phyloP scores from a whole-genome alignment of 2,329 filamentous ascomycete species.

The Xylaria sp. region DNA sequence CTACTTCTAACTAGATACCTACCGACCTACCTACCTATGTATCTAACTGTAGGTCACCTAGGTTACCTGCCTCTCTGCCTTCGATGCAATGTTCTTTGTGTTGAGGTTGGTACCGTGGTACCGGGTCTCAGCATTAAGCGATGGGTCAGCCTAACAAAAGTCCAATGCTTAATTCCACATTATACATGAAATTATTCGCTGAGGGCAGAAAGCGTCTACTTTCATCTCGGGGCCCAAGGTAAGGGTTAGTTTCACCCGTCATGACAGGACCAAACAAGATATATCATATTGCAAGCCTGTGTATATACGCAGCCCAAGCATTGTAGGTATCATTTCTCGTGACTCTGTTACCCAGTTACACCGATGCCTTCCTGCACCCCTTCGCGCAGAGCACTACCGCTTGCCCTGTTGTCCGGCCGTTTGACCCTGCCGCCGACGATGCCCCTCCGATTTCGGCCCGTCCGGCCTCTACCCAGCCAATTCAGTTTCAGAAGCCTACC shows the following conservation, averaged over 20 bases:
- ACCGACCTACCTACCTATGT: no score
- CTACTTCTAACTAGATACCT: neutral
- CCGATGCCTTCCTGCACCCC: constrained; percentile 46
- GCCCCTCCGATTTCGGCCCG: constrained; percentile 87
- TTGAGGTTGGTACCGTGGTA: no score
- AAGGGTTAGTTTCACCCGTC: neutral
- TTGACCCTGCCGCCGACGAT: constrained; percentile 79
- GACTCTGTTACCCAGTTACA: constrained; percentile 40
- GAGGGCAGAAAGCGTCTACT: neutral
- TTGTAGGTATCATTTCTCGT: constrained; percentile 21
- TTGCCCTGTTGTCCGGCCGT: constrained; percentile 52
- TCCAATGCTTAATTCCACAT: no score
- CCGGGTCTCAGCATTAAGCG: no score
- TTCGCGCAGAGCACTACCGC: constrained; percentile 40
- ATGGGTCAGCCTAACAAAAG: no score
- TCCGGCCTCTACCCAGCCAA: constrained; percentile 91
- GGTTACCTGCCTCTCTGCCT: no score
- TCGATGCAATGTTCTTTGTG: no score
- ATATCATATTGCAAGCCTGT: constrained; percentile 11
- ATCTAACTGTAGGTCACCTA: no score
- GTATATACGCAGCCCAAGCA: constrained; percentile 1
- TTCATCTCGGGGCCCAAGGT: neutral
- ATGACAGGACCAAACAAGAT: neutral
- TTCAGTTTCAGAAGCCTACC: constrained; percentile 93
- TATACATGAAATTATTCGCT: no score